Conservation (phyloP, 257 asterid genomes). For the Plectranthus barbatus region DNA sequence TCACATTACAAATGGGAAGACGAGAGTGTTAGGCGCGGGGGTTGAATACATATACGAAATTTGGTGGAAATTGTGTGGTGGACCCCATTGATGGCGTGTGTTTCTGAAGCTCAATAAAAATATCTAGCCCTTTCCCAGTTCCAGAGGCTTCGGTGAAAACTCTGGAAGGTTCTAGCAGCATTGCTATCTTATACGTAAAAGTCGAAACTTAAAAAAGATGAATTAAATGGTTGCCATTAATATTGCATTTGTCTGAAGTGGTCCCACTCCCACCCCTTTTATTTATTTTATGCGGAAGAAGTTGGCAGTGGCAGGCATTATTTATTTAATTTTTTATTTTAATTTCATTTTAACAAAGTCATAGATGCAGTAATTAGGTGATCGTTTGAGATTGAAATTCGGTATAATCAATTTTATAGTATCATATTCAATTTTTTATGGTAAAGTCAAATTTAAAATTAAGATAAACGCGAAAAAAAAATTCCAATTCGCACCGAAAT, state of each 20-base stretch:
- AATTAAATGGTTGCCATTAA: neutral
- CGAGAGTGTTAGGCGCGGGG: neutral
- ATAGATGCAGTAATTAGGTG: too few species aligned
- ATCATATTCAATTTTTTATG: too few species aligned
- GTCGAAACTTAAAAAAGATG: neutral
- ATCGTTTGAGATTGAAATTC: too few species aligned
- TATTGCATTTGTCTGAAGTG: neutral
- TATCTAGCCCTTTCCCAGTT: neutral
- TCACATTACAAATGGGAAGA: neutral
- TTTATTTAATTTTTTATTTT: too few species aligned
- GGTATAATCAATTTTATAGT: too few species aligned
- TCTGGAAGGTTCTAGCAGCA: conserved; percentile 22
- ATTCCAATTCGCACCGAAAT: too few species aligned
- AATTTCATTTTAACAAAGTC: too few species aligned
- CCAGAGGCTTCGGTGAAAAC: neutral
- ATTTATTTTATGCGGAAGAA: too few species aligned
- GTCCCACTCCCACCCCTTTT: too few species aligned
- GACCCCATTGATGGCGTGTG: neutral
- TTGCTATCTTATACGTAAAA: neutral
- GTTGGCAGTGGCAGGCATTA: too few species aligned
- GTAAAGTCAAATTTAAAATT: too few species aligned
- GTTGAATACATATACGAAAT: neutral
- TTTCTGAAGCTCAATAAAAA: neutral
- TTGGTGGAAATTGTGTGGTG: neutral
- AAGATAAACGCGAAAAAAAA: too few species aligned